Evolutionary conservation across 345 rosid species (phyloP).

Genomic region (Hibiscus tridactylites): DNA sequence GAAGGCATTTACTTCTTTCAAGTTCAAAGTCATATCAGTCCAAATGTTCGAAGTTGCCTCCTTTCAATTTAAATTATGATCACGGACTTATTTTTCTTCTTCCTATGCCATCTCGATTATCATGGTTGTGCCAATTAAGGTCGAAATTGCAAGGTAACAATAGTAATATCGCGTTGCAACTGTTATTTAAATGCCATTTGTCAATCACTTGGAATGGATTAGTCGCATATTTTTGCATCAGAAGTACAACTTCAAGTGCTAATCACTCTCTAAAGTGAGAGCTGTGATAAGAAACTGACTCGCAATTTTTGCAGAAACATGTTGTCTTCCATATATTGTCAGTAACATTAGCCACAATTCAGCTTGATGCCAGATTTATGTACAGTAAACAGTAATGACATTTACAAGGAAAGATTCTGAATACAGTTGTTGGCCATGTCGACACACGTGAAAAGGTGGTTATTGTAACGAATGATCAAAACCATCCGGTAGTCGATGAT

Average conservation of each 20-base stretch:
- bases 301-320: not conserved
- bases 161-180: too few species aligned
- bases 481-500: not conserved
- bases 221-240: too few species aligned
- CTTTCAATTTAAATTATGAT: too few species aligned
- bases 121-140: not conserved
- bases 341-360: not conserved
- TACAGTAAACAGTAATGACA: conserved; percentile 5
- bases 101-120: not conserved
- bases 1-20: not conserved
- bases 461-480: not conserved
- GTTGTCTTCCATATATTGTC: not conserved
- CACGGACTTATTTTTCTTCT: too few species aligned
- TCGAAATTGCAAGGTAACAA: too few species aligned
- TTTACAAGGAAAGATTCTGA: not conserved
- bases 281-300: not conserved
- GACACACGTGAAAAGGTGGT: not conserved
- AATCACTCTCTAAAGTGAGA: not conserved
- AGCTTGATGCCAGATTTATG: conserved; percentile 4
- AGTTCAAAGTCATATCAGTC: not conserved
- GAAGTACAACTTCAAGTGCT: too few species aligned
- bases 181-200: too few species aligned
- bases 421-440: not conserved
- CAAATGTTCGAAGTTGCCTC: not conserved
- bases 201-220: too few species aligned